phyloP scores from a whole-genome alignment of 768 basidiomycete genomes.

The Mrakia gelida region DNA sequence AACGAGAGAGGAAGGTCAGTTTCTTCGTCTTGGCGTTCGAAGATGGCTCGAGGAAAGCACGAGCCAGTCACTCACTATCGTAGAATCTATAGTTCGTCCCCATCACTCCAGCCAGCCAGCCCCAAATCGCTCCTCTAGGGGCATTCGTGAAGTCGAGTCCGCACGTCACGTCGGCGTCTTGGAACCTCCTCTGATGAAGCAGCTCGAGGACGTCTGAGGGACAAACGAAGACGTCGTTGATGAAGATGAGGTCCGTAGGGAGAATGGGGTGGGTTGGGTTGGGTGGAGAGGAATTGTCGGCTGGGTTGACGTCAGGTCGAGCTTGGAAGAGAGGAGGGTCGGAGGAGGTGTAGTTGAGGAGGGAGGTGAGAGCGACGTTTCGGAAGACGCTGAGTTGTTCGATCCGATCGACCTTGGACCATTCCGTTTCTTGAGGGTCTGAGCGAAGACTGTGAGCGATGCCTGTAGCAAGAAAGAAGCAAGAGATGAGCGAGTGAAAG shows the following conservation, averaged over 20 bases:
- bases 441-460: slow-evolving; percentile 27
- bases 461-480: not conserved
- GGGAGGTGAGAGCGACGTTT: slow-evolving; percentile 28
- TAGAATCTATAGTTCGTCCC: slow-evolving; percentile 30
- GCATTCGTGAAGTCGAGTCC: slow-evolving; percentile 22
- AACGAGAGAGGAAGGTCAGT: not conserved
- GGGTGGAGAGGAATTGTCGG: not conserved
- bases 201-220: slow-evolving; percentile 33
- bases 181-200: slow-evolving; percentile 27
- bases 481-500: not conserved
- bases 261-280: not conserved
- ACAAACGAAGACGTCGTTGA: slow-evolving; percentile 33
- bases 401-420: slow-evolving; percentile 29
- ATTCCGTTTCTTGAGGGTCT: slow-evolving; percentile 24
- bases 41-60: not conserved
- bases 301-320: not conserved
- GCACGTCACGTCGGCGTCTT: slow-evolving; percentile 26
- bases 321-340: slow-evolving; percentile 13
- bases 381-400: slow-evolving; percentile 29
- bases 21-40: too few relatives aligned
- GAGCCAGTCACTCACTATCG: slow-evolving; percentile 18
- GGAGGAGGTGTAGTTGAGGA: slow-evolving; percentile 20
- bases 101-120: slow-evolving; percentile 14
- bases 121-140: slow-evolving; percentile 25
- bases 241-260: slow-evolving; percentile 31